Evolutionary conservation across 306 rosid species (phyloP), one percentile per base, ranked within the genome.

Genomic region (Sophora flavescens): DNA sequence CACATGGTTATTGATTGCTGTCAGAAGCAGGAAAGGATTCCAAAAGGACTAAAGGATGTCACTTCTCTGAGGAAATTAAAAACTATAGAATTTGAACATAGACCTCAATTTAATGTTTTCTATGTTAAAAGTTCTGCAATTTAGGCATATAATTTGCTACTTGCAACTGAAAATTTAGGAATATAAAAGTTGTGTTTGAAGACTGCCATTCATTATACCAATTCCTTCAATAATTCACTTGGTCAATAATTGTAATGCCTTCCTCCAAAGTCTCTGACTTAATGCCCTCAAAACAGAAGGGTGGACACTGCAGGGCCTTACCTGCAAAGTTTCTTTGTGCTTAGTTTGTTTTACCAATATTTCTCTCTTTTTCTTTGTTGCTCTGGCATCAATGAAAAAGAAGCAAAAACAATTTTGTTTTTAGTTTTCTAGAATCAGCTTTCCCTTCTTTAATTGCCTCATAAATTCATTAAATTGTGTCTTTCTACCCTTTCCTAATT

Each of bases 11-110:
- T 84, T 44, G 84, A 84, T 28, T 65, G 87, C 39, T 84, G 87
- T 54, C 85, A 84, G 75, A 84, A 80, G 70, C 75, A 80, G 80
- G 61, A 35, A 78, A 80, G 50, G 83, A 80, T 84, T 58, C 87
- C 87, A 16, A 83, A 84, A 51, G 82, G 87, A 72, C 78, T 84
- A 41, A 84, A 77, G 72, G 63, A 30, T 66, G 68, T 84, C 66
- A 53, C 60, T 66, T 67, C 77, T 61, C 72, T 80, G 74, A 84
- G 76, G 61, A 78, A 84, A 36, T 10, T 84, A 44, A 84, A 77
- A 67, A 60, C 80, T 60, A 67, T 84, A 26, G 87, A 84, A 61
- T 84, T 84, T 61, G 87, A 84, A 77, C 80, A 84, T 60, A 80
- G 80, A 18, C 82, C 80, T 60, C 85, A 83, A 65, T n/a, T n/a